These are phyloP conservation scores for Vigna mungo DNA, from an alignment of 306 rosid species.

Conservation along the genomic window DNA sequence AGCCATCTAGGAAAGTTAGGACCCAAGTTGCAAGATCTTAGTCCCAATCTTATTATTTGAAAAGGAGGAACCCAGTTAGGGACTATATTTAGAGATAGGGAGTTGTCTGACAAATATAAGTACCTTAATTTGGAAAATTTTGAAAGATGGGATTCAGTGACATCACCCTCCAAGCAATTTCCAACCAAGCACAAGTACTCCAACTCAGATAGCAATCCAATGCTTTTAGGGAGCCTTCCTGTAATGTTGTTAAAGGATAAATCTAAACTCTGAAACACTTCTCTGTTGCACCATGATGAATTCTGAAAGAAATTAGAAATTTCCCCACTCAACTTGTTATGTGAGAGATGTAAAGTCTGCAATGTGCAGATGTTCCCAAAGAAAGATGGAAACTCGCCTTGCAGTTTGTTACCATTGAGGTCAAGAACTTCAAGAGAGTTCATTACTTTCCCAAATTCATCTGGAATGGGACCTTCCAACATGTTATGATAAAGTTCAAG, in stretches of 20 bases:
- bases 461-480: constrained; percentile 3
- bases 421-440: background rate
- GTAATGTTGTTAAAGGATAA: background rate
- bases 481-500: background rate
- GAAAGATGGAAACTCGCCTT: constrained; percentile 7
- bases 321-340: constrained; percentile 25
- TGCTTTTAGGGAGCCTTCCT: background rate
- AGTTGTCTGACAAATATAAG: too few species aligned
- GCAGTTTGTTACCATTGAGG: background rate
- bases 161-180: constrained; percentile 20
- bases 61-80: background rate
- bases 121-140: too few species aligned
- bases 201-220: background rate
- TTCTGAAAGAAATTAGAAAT: constrained; percentile 16
- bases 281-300: background rate
- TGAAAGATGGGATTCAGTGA: background rate
- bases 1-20: too few species aligned
- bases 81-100: too few species aligned
- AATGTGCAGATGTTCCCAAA: too few species aligned
- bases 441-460: constrained; percentile 9
- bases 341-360: fast-evolving
- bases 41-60: too few species aligned
- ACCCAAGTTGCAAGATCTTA: background rate
- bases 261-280: background rate
- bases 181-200: fast-evolving